Percentiles rank a stretch among this genome's conserved stretches.
These are phyloP conservation scores for Beta lomatogona DNA, from an alignment of 179 eudicot species.

Conservation along the genomic window DNA sequence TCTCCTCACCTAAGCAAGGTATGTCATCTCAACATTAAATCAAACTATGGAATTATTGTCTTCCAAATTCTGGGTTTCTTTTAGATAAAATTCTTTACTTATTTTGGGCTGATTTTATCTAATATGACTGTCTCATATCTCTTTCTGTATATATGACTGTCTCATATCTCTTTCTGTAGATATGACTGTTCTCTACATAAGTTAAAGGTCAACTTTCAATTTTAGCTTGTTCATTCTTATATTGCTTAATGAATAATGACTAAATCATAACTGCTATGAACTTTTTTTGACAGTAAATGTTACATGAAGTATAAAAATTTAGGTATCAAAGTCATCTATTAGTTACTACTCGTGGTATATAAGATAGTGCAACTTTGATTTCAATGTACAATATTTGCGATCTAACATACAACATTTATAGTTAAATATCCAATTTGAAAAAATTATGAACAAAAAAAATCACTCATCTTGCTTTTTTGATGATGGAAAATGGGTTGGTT, in stretches of 20 bases:
- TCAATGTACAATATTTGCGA: background rate
- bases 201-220: background rate
- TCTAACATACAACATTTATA: background rate
- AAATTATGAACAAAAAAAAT: no score
- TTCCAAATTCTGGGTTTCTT: background rate
- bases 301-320: no score
- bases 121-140: background rate
- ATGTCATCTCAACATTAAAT: slow-evolving; percentile 9
- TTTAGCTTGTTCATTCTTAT: background rate
- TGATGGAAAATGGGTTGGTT: background rate
- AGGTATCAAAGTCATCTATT: no score
- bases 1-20: slow-evolving; percentile 26
- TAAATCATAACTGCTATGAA: no score
- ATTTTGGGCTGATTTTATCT: background rate
- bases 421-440: background rate
- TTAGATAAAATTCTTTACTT: background rate
- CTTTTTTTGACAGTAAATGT: no score
- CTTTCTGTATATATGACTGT: background rate
- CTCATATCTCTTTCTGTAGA: background rate
- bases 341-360: no score
- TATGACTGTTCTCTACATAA: background rate
- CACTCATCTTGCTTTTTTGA: no score
- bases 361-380: no score
- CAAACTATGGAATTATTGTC: background rate
- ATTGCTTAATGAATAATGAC: background rate